Conservation (phyloP, 2,329 filamentous ascomycete species). For the Nigrospora oryzae region DNA sequence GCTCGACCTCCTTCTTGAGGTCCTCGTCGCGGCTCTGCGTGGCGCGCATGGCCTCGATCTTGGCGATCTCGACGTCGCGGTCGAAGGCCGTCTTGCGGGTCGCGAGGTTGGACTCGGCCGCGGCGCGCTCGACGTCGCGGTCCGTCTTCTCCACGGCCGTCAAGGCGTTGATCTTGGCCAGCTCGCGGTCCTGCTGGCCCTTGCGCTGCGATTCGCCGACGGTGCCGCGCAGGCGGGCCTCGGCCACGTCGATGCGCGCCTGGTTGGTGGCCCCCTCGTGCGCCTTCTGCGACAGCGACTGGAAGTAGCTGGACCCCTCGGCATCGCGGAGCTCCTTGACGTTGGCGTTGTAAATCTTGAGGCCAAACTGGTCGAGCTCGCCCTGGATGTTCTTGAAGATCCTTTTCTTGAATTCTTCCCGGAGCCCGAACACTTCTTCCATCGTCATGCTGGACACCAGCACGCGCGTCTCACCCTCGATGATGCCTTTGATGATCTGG, state of each 20-base stretch:
- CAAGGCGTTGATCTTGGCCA: conserved; percentile 76
- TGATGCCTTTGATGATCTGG: conserved; percentile 83
- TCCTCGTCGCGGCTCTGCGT: conserved; percentile 74
- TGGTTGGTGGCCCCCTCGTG: conserved; percentile 82
- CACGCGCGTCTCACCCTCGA: conserved; percentile 78
- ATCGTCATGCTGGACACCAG: conserved; percentile 86
- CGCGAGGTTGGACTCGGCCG: conserved; percentile 67
- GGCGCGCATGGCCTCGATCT: conserved; percentile 63
- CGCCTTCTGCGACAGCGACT: conserved; percentile 72
- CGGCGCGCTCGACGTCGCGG: conserved; percentile 71
- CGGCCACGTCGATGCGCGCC: conserved; percentile 49
- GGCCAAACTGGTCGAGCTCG: conserved; percentile 73
- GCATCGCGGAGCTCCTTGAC: conserved; percentile 84
- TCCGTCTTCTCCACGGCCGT: conserved; percentile 80
- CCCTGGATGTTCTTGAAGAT: conserved; percentile 69
- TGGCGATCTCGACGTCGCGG: conserved; percentile 66
- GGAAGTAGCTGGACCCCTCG: conserved; percentile 74
- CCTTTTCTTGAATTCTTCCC: conserved; percentile 68
- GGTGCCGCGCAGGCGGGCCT: conserved; percentile 56
- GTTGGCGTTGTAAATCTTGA: conserved; percentile 66
- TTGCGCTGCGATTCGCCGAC: conserved; percentile 71
- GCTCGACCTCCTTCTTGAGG: conserved; percentile 68
- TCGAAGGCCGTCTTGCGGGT: conserved; percentile 65
- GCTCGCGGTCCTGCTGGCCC: conserved; percentile 75
- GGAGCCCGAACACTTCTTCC: conserved; percentile 78